Evolutionary conservation across 179 eudicot species (phyloP), one percentile per base, ranked within the genome.

Genomic region (Actinidia chinensis): DNA sequence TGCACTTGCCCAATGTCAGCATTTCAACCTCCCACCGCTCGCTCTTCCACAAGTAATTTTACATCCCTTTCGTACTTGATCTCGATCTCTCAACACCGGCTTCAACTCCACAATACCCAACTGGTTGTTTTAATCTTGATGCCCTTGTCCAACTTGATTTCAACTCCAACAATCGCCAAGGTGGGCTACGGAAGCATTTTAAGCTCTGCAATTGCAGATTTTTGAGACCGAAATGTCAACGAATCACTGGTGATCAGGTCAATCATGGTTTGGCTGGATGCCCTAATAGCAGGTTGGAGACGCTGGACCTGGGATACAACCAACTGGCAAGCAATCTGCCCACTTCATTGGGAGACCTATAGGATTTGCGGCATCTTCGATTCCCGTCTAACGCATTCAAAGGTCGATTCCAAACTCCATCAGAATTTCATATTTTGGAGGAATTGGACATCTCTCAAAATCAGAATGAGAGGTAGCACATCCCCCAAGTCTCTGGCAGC

Each of bases 61-160:
- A 77, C 83, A 22, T 74, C 81, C 4, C 84, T 84, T 64, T 58
- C 44, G 6, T 74, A 0, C 86, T 84, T 74, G 82, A 84, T 6
- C 76, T 84, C 51, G 43, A n/a, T n/a, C n/a, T n/a, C n/a, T 73
- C 12, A 6, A 43, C 40, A 84, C 80, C 33, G 23, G 51, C 20
- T 74, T 80, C 60, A 61, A 76, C 50, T 64, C 78, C 63, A 73
- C 84, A 17, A 44, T 82, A 6, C 81, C 81, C 14, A 0, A 40
- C 5, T 80, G 81, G 83, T 6, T 84, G 12, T n/a, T 68, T 59
- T 74, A 84, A 80, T 44, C 42, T 83, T 4, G 76, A 33, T 63
- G 50, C 58, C 15, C 77, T 83, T 44, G 40, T 46, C 2, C 6
- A 52, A 47, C 50, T 47, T 47, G 50, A 47, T 56, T 78, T 83